These are phyloP conservation scores for Cymbopogon flexuosus DNA, from an alignment of 202 grass and related monocot species.

Conservation along the genomic window DNA sequence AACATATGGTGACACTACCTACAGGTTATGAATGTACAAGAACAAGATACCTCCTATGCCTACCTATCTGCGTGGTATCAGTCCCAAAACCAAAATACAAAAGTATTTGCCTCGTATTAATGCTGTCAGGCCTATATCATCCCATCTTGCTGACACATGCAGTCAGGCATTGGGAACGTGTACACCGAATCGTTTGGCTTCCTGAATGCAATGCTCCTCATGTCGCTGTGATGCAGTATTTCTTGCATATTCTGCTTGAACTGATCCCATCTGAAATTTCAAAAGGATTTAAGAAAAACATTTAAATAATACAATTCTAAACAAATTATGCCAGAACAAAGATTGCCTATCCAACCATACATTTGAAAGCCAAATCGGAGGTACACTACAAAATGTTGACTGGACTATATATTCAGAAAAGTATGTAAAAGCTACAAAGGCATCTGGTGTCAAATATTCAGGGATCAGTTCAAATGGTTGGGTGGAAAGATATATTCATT, in stretches of 20 bases:
- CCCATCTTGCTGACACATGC: constrained; percentile 68
- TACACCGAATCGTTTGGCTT: constrained; percentile 76
- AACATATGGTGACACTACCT: constrained; percentile 18
- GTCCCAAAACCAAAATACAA: not conserved
- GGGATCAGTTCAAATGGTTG: not conserved
- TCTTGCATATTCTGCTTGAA: constrained; percentile 91
- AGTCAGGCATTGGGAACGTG: constrained; percentile 82
- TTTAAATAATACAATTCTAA: not conserved
- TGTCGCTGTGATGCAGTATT: constrained; percentile 68
- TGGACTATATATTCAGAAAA: not conserved
- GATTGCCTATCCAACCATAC: not conserved
- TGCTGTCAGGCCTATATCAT: constrained; percentile 19
- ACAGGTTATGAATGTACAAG: constrained; percentile 25
- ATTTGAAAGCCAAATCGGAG: not conserved
- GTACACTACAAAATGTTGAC: not conserved
- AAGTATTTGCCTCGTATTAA: not conserved
- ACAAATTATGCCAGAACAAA: not conserved
- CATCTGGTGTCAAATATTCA: not conserved
- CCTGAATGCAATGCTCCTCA: constrained; percentile 56
- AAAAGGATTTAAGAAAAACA: not conserved
- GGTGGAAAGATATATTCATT: not conserved
- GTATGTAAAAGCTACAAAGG: not conserved
- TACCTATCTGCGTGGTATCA: constrained; percentile 5
- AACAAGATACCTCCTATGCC: constrained; percentile 22
- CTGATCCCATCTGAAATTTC: constrained; percentile 66